Conservation (phyloP, 2,329 filamentous ascomycete species). For the Annulohypoxylon truncatum region DNA sequence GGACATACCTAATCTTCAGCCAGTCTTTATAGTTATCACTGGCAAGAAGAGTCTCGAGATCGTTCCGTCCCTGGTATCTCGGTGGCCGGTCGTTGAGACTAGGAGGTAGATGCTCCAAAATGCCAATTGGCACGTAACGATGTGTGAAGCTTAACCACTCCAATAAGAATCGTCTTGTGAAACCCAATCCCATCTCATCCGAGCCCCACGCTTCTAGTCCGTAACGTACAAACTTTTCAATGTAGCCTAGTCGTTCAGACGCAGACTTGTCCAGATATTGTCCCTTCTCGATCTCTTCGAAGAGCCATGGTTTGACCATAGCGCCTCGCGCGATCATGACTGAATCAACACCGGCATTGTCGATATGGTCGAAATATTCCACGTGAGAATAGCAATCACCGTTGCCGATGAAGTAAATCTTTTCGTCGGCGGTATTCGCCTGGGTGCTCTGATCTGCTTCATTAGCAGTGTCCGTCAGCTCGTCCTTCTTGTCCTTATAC, state of each 20-base stretch:
- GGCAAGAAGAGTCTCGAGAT: slow-evolving; percentile 91
- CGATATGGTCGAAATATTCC: slow-evolving; percentile 84
- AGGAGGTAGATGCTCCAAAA: slow-evolving; percentile 89
- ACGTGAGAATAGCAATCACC: slow-evolving; percentile 95
- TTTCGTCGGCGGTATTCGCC: slow-evolving; percentile 72
- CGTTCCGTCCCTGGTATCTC: slow-evolving; percentile 83
- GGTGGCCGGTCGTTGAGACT: slow-evolving; percentile 90
- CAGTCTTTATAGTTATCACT: slow-evolving; percentile 96
- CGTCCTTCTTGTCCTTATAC: slow-evolving; percentile 76
- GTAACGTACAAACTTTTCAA: slow-evolving; percentile 91
- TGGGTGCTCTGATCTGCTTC: slow-evolving; percentile 82
- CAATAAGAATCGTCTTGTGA: slow-evolving; percentile 89
- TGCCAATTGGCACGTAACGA: slow-evolving; percentile 89
- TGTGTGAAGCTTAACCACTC: slow-evolving; percentile 96
- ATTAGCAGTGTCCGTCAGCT: slow-evolving; percentile 77
- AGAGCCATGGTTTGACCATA: slow-evolving; percentile 97
- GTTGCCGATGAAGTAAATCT: slow-evolving; percentile 93
- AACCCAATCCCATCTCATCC: slow-evolving; percentile 92
- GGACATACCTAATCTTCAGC: slow-evolving; percentile 93
- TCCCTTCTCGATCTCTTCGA: slow-evolving; percentile 91
- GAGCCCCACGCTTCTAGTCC: slow-evolving; percentile 95
- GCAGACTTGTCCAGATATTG: slow-evolving; percentile 98
- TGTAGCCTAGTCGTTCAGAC: slow-evolving; percentile 82
- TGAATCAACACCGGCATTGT: slow-evolving; percentile 84
- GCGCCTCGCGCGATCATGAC: slow-evolving; percentile 98